Percentiles rank a stretch among this genome's conserved stretches.
phyloP scores from a whole-genome alignment of 164 flowering plant genomes.

The Stephania japonica region DNA sequence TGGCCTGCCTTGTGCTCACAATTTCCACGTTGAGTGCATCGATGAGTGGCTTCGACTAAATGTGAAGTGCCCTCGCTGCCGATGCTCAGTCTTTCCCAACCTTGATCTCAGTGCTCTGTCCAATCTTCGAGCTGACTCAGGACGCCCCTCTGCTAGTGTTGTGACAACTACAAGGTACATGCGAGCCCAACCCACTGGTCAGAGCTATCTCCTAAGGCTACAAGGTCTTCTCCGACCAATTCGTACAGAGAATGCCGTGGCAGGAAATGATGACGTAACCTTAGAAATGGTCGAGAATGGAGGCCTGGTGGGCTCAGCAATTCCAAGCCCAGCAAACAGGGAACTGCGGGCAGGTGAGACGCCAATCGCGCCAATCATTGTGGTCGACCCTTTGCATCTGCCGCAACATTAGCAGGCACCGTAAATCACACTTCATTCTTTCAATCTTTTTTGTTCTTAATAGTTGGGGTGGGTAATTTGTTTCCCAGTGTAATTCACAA shows the following conservation, averaged over 20 bases:
- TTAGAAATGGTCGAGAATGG: constrained; percentile 57
- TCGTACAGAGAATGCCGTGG: constrained; percentile 46
- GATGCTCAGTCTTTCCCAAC: constrained; percentile 92
- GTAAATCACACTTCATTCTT: not conserved
- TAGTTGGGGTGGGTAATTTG: not conserved
- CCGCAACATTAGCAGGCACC: not conserved
- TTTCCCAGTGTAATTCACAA: not conserved
- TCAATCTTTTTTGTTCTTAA: not conserved
- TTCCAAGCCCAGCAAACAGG: constrained; percentile 5
- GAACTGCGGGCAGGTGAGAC: constrained; percentile 3
- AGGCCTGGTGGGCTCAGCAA: constrained; percentile 11
- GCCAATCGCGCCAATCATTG: constrained; percentile 3
- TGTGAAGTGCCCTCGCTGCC: constrained; percentile 94
- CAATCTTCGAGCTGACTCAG: constrained; percentile 64
- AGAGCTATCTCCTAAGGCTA: constrained; percentile 67
- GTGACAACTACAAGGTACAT: constrained; percentile 46
- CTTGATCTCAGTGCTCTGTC: constrained; percentile 91
- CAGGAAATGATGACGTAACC: constrained; percentile 27
- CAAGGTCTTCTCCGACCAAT: constrained; percentile 71
- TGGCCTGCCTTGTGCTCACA: constrained; percentile 98
- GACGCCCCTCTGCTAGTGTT: constrained; percentile 40
- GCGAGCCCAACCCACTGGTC: constrained; percentile 55
- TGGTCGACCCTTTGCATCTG: constrained; percentile 7
- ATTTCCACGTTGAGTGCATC: constrained; percentile 96
- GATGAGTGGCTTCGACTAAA: constrained; percentile 96